Conservation (phyloP, 1,284 basidiomycete genomes). For the Pseudozyma sp. region DNA sequence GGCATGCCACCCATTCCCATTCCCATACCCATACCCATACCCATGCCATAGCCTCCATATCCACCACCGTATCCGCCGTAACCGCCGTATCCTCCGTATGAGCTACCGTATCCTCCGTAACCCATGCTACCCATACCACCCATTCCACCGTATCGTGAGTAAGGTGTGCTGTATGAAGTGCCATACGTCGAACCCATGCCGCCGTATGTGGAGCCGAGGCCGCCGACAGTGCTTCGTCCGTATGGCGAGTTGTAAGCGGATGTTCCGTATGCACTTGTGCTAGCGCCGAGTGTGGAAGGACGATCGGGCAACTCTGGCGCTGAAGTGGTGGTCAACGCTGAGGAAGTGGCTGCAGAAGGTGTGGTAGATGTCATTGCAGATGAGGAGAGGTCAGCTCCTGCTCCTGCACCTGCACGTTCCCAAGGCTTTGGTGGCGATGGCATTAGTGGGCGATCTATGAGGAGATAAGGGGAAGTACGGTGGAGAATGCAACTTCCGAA, state of each 20-base stretch:
- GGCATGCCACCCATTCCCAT: conserved; percentile 59
- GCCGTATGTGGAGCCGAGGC: conserved; percentile 59
- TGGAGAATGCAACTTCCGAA: background rate
- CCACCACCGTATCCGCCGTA: conserved; percentile 55
- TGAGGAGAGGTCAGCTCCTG: conserved; percentile 29
- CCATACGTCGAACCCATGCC: conserved; percentile 62
- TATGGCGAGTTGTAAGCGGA: conserved; percentile 45
- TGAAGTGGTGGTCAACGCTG: conserved; percentile 30
- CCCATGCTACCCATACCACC: conserved; percentile 43
- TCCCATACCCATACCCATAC: conserved; percentile 57
- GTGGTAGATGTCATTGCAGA: conserved; percentile 24
- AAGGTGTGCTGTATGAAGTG: conserved; percentile 60
- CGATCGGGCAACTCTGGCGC: conserved; percentile 64
- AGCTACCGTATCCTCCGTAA: conserved; percentile 47
- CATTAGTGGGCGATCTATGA: conserved; percentile 20
- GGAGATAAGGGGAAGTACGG: background rate
- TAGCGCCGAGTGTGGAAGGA: conserved; percentile 51
- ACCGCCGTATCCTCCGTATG: conserved; percentile 54
- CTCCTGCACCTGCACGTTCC: conserved; percentile 63
- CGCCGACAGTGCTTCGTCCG: conserved; percentile 45
- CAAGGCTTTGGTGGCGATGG: conserved; percentile 68
- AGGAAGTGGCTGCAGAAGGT: conserved; percentile 27
- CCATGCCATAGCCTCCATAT: conserved; percentile 37
- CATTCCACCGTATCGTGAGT: conserved; percentile 63
- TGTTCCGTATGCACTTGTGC: conserved; percentile 40